A percentile compares a stretch with the other conserved stretches of the same genome.
Conservation (phyloP, 495 filamentous ascomycete genomes). For the Pseudoneurospora amorphoporcata region DNA sequence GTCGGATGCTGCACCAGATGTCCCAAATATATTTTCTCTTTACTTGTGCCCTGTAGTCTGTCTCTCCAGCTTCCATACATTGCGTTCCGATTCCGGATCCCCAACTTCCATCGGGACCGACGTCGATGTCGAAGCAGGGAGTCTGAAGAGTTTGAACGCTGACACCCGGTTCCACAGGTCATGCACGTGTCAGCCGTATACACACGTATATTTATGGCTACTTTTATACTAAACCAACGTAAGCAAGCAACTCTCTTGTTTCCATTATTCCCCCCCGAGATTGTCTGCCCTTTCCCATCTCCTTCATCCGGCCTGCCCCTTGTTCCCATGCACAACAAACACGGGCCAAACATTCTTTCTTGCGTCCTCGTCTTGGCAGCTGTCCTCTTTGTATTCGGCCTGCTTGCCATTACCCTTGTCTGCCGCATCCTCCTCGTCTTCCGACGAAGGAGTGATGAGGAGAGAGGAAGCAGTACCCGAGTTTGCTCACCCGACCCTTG, state of each 20-base stretch:
- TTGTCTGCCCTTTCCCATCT: background rate
- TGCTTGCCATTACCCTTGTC: background rate
- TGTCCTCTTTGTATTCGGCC: background rate
- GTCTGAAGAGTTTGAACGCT: background rate
- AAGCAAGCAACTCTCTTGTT: background rate
- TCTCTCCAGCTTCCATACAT: too few species aligned
- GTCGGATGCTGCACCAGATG: background rate
- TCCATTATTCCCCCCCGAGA: background rate
- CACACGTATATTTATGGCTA: background rate
- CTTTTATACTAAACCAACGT: background rate
- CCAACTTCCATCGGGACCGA: background rate
- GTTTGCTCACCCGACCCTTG: background rate
- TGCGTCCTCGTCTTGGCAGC: background rate
- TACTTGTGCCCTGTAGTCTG: too few species aligned
- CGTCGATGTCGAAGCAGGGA: background rate
- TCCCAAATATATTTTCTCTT: background rate
- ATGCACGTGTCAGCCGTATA: background rate
- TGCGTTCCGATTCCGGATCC: too few species aligned
- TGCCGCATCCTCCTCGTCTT: background rate
- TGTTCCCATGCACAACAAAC: background rate
- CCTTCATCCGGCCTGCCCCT: background rate
- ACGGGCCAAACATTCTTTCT: background rate
- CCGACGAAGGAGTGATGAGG: background rate
- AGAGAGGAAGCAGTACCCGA: background rate
- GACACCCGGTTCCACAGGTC: background rate